These are phyloP conservation scores for Hyaloscypha variabilis DNA, from an alignment of 495 filamentous ascomycete species.

Conservation along the genomic window DNA sequence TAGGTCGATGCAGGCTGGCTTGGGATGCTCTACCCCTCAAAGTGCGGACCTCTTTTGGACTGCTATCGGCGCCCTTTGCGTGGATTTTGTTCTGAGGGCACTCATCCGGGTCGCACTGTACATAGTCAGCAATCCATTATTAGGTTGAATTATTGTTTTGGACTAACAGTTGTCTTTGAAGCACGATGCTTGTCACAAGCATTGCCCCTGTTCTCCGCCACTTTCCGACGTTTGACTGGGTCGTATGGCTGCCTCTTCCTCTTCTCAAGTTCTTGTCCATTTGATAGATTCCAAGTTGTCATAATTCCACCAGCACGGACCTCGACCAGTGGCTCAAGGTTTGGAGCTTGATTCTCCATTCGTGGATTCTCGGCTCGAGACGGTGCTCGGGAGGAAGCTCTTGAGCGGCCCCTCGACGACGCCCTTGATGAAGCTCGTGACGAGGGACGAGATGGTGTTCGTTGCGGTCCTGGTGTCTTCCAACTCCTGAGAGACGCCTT, in stretches of 20 bases:
- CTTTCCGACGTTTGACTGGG: conserved; percentile 23
- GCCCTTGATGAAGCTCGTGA: conserved; percentile 13
- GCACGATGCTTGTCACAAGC: conserved; percentile 25
- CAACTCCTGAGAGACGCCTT: conserved; percentile 16
- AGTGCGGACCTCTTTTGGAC: not conserved
- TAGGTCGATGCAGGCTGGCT: not conserved
- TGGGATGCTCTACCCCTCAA: not conserved
- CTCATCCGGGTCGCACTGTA: conserved; percentile 17
- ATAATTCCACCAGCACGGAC: conserved; percentile 10
- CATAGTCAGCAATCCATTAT: not conserved
- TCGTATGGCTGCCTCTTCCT: conserved; percentile 26
- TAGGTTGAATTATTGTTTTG: not conserved
- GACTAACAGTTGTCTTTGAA: conserved; percentile 24
- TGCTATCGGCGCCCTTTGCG: not conserved
- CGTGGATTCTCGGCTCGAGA: not conserved
- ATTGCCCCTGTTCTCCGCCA: conserved; percentile 26
- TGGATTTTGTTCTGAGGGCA: conserved; percentile 26
- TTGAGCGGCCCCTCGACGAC: conserved; percentile 9
- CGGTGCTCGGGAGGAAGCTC: conserved; percentile 5
- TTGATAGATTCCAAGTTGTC: conserved; percentile 21
- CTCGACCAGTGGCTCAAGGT: not conserved
- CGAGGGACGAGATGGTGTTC: conserved; percentile 4
- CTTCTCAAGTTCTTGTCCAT: conserved; percentile 19
- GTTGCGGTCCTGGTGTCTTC: not conserved
- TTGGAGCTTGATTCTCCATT: not conserved